Conservation (phyloP, 164 flowering plant species). For the Vitis rupestris region DNA sequence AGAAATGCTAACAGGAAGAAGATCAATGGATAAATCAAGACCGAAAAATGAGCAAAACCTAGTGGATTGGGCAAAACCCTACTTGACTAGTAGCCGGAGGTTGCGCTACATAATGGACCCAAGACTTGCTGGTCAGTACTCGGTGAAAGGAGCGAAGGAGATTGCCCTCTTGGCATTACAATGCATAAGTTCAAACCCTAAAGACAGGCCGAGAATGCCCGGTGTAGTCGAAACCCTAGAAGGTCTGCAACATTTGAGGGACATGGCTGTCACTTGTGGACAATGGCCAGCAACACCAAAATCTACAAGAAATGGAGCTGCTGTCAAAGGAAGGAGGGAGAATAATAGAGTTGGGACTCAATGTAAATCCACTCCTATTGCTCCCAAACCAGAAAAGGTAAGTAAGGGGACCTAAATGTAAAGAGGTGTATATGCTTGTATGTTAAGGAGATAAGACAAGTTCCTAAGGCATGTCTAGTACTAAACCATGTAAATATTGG, state of each 20-base stretch:
- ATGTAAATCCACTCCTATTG: constrained; percentile 4
- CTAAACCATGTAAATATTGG: no score
- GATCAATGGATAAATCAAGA: constrained; percentile 73
- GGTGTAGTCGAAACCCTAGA: constrained; percentile 65
- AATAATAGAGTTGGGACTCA: neutral
- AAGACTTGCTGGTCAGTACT: constrained; percentile 78
- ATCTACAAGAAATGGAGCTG: constrained; percentile 29
- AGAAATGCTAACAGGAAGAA: constrained; percentile 83
- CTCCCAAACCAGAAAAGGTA: constrained; percentile 16
- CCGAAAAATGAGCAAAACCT: constrained; percentile 77
- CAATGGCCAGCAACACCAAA: constrained; percentile 61
- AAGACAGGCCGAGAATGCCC: constrained; percentile 80
- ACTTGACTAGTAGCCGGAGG: constrained; percentile 67
- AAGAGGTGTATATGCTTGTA: no score
- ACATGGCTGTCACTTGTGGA: constrained; percentile 76
- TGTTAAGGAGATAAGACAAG: no score
- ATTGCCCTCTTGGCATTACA: constrained; percentile 64
- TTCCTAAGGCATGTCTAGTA: no score
- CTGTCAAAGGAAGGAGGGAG: constrained; percentile 20
- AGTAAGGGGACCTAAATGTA: neutral
- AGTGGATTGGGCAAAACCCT: constrained; percentile 80
- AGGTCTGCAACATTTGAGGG: constrained; percentile 51
- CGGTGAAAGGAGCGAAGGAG: constrained; percentile 81
- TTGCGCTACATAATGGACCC: constrained; percentile 78
- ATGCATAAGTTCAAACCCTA: constrained; percentile 76